These are phyloP conservation scores for Madurella mycetomatis DNA, from an alignment of 2,329 filamentous ascomycete genomes.

Conservation along the genomic window DNA sequence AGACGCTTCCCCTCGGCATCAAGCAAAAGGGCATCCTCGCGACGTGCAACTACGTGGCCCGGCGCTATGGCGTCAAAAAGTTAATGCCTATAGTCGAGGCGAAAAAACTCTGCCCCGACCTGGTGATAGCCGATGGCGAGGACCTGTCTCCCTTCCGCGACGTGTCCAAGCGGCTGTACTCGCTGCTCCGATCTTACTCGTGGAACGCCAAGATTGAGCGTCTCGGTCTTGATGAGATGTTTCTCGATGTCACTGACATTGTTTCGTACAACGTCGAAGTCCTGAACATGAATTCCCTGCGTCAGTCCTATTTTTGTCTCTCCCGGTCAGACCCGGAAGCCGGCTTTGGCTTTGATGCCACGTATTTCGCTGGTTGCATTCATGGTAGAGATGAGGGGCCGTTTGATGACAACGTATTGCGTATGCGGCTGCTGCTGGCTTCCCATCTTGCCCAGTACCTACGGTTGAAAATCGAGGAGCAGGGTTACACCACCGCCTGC, in stretches of 20 bases:
- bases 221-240: constrained; percentile 88
- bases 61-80: constrained; percentile 69
- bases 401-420: constrained; percentile 31
- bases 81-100: constrained; percentile 82
- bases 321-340: constrained; percentile 66
- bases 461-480: constrained; percentile 65
- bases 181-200: constrained; percentile 65
- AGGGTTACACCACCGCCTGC: constrained; percentile 82
- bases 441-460: constrained; percentile 78
- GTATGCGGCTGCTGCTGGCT: constrained; percentile 65
- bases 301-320: constrained; percentile 74
- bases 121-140: constrained; percentile 82
- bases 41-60: constrained; percentile 91
- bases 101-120: constrained; percentile 71
- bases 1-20: constrained; percentile 70
- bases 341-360: constrained; percentile 79
- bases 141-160: constrained; percentile 81
- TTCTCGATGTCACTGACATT: constrained; percentile 79
- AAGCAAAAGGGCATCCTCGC: constrained; percentile 92
- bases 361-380: constrained; percentile 59
- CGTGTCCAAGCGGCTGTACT: constrained; percentile 75
- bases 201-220: constrained; percentile 78
- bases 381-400: constrained; percentile 27
- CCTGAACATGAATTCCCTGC: constrained; percentile 62
- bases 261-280: constrained; percentile 73